A percentile compares a stretch with the other conserved stretches of the same genome.
These are phyloP conservation scores for Vitis hybrid DNA, from an alignment of 177 flowering plant genomes.

Conservation along the genomic window DNA sequence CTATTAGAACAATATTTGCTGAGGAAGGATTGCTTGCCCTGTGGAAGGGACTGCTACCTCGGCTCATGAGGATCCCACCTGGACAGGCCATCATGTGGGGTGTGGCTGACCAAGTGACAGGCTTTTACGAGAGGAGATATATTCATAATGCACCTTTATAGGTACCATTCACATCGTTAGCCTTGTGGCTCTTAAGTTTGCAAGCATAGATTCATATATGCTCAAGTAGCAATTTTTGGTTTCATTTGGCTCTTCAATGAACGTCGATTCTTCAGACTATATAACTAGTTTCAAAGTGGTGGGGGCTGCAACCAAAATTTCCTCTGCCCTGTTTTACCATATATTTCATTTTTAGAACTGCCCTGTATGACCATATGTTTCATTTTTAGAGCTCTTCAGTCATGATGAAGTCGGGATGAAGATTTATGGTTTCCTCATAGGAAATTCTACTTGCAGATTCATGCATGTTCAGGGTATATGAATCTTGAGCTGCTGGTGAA, in stretches of 20 bases:
- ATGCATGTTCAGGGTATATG: too few relatives aligned
- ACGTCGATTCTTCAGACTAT: neutral
- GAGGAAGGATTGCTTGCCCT: constrained; percentile 88
- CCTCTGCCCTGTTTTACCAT: too few relatives aligned
- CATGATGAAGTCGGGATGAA: too few relatives aligned
- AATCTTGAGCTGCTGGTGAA: too few relatives aligned
- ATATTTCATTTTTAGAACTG: too few relatives aligned
- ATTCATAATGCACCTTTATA: constrained; percentile 42
- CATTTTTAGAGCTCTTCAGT: too few relatives aligned
- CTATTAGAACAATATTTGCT: constrained; percentile 75
- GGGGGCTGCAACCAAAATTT: too few relatives aligned
- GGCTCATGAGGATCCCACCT: constrained; percentile 98
- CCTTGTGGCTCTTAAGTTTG: constrained; percentile 1
- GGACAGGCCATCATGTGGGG: constrained; percentile 99
- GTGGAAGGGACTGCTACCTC: constrained; percentile 93
- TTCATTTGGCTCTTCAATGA: neutral
- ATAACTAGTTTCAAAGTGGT: too few relatives aligned
- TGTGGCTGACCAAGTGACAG: constrained; percentile 91
- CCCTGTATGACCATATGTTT: too few relatives aligned
- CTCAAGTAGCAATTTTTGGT: neutral
- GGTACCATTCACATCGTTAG: constrained; percentile 7
- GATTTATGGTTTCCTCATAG: too few relatives aligned
- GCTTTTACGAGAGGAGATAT: constrained; percentile 74
- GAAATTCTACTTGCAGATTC: too few relatives aligned
- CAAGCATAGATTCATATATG: constrained; percentile 4